These are phyloP conservation scores for Candida sp. DNA, from an alignment of 1,139 yeast genomes.

Conservation along the genomic window DNA sequence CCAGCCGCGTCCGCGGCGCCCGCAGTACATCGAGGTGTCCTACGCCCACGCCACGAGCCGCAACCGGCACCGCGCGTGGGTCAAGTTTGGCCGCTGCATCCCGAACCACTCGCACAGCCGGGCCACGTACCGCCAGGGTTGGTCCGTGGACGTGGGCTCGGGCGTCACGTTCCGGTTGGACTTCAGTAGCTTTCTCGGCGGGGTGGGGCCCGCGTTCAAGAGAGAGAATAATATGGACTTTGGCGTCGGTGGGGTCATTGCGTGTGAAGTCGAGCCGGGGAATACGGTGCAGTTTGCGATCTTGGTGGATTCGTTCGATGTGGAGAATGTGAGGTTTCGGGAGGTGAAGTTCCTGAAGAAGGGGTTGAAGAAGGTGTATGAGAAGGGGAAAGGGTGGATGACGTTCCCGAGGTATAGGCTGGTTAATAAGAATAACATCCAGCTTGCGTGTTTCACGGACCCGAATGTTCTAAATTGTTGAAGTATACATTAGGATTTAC, in stretches of 20 bases:
- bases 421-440: constrained; percentile 18
- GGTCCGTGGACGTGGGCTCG: constrained; percentile 21
- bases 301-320: constrained; percentile 16
- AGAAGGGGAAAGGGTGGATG: constrained; percentile 19
- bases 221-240: constrained; percentile 15
- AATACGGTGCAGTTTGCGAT: constrained; percentile 27
- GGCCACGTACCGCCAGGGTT: constrained; percentile 26
- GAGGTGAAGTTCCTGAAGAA: constrained; percentile 16
- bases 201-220: constrained; percentile 18
- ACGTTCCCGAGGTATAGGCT: constrained; percentile 14
- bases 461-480: constrained; percentile 18
- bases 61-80: not conserved
- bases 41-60: not conserved
- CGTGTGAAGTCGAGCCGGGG: constrained; percentile 24
- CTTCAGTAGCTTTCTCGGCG: constrained; percentile 18
- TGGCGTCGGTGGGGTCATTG: constrained; percentile 22
- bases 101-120: constrained; percentile 13
- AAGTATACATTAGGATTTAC: not conserved
- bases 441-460: constrained; percentile 32
- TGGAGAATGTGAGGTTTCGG: constrained; percentile 21
- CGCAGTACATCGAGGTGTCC: not conserved
- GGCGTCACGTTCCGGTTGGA: constrained; percentile 19
- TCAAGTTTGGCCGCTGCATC: constrained; percentile 13
- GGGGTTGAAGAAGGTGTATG: constrained; percentile 11
- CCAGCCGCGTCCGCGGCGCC: not conserved